Evolutionary conservation across 345 rosid species (phyloP).

Genomic region (Streptanthus diversifolius): DNA sequence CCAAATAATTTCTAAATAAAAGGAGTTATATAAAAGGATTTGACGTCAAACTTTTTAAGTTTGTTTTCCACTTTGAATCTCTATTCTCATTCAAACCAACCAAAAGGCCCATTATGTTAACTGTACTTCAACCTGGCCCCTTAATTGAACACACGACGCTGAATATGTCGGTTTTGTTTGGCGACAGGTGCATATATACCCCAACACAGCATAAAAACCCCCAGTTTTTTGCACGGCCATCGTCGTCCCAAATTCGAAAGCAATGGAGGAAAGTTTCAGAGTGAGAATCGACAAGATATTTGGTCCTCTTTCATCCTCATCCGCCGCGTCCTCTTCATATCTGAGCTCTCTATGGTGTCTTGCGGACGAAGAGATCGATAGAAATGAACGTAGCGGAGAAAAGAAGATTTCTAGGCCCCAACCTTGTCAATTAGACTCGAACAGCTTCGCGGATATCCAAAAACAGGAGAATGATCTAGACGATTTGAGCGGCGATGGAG

Average conservation of each 20-base stretch:
- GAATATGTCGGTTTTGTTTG: conserved; percentile 36
- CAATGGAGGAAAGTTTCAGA: conserved; percentile 67
- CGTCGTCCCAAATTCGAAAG: conserved; percentile 3
- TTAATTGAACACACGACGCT: not conserved
- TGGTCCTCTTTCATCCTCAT: conserved; percentile 57
- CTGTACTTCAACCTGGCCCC: not conserved
- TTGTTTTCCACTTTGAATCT: too few species aligned
- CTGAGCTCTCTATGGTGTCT: conserved; percentile 56
- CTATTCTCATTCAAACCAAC: not conserved
- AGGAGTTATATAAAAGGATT: too few species aligned
- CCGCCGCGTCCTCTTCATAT: conserved; percentile 26
- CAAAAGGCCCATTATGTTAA: not conserved
- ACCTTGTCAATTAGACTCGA: not conserved
- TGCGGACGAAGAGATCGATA: conserved; percentile 60
- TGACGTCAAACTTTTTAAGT: too few species aligned
- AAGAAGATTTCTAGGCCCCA: conserved; percentile 26
- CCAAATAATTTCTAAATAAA: too few species aligned
- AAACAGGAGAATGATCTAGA: conserved; percentile 33
- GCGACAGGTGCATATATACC: conserved; percentile 1
- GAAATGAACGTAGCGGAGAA: conserved; percentile 43
- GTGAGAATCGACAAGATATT: conserved; percentile 65
- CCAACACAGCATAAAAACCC: not conserved
- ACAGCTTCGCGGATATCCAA: not conserved
- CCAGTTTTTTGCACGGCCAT: not conserved
- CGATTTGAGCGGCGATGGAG: conserved; percentile 29